Base-by-base conservation (phyloP, 441 rosid genomes). In the Mallotus repandus region DNA sequence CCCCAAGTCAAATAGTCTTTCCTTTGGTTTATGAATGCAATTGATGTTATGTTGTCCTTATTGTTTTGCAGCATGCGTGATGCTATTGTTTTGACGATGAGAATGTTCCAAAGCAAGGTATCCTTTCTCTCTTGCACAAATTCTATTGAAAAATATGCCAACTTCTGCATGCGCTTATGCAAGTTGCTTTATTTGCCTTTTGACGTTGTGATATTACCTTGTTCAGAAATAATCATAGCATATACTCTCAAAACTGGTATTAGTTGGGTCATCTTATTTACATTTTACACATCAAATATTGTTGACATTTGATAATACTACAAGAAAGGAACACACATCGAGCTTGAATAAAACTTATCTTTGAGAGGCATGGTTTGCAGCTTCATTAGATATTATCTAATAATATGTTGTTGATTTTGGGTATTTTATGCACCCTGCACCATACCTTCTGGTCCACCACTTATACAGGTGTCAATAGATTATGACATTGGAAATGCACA, bases 91-190 rank as follows among this genome's bases (percentile, higher is more conserved):
- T 84, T 95, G 88, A 89, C 97, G 11, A 82, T 89, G 91, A 84
- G 99, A 82, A 83, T 83, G 89, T 88, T 93, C 83, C 98, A 91
- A 71, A 90, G 84, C 86, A 95, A 91, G 99, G 99, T 95, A 85
- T 71, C 15, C 69, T 38, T 63, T 50, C 56, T 46, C 13, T 68
- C 66, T 53, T 41, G 14, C 49, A 46, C 57, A 43, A 60, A 45
- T 35, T 45, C 66, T 5, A 73, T 73, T 22, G 35, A 52, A 49
- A 52, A 63, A 13, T 64, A 13, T 75, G 35, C 16, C 49, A 18
- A 61, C 10, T 25, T 52, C 52, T 53, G 5, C 41, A 38, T 65
- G 29, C 64, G 15, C 56, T 52, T 63, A 19, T 70, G 63, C 55
- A 52, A 49, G 21, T 43, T 43, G 45, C 63, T 48, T 72, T 49